Percentiles rank a stretch among this genome's conserved stretches.
These are phyloP conservation scores for Starmerella bombicola DNA, from an alignment of 805 yeast genomes.

Conservation along the genomic window DNA sequence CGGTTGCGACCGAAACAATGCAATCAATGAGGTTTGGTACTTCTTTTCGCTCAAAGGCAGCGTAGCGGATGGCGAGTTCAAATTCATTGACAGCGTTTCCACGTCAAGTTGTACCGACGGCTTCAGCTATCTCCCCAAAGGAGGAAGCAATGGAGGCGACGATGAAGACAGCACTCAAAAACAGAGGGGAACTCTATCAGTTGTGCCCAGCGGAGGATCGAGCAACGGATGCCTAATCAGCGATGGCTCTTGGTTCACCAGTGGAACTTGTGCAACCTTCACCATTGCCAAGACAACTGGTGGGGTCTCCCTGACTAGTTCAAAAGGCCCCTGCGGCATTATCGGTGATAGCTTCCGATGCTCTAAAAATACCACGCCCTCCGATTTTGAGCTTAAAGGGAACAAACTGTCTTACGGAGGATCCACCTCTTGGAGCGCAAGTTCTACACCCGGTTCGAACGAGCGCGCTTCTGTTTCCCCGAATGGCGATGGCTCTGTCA, in stretches of 20 bases:
- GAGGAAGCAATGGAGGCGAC: conserved; percentile 27
- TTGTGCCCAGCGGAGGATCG: conserved; percentile 33
- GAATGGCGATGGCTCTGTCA: background rate
- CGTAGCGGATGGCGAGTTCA: conserved; percentile 49
- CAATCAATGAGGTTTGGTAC: conserved; percentile 64
- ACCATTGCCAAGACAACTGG: conserved; percentile 50
- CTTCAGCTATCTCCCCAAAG: conserved; percentile 64
- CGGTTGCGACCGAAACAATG: conserved; percentile 42
- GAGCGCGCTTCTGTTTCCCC: conserved; percentile 40
- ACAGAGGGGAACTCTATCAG: conserved; percentile 36
- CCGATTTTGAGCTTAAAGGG: conserved; percentile 45
- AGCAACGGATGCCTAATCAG: conserved; percentile 61
- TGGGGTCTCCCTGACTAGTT: conserved; percentile 55
- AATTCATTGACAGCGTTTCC: conserved; percentile 42
- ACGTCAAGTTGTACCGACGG: conserved; percentile 60
- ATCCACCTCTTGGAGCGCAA: conserved; percentile 46
- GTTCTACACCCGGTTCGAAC: conserved; percentile 33
- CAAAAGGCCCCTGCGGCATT: conserved; percentile 58
- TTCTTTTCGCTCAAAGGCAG: conserved; percentile 67
- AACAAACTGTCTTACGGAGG: conserved; percentile 52
- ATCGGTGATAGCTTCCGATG: conserved; percentile 29
- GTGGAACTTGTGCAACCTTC: conserved; percentile 78
- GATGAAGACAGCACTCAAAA: conserved; percentile 28
- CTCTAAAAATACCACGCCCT: conserved; percentile 30
- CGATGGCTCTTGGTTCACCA: conserved; percentile 70